Evolutionary conservation across 176 grass and related monocot genomes (phyloP).

Genomic region (Typha latifolia): DNA sequence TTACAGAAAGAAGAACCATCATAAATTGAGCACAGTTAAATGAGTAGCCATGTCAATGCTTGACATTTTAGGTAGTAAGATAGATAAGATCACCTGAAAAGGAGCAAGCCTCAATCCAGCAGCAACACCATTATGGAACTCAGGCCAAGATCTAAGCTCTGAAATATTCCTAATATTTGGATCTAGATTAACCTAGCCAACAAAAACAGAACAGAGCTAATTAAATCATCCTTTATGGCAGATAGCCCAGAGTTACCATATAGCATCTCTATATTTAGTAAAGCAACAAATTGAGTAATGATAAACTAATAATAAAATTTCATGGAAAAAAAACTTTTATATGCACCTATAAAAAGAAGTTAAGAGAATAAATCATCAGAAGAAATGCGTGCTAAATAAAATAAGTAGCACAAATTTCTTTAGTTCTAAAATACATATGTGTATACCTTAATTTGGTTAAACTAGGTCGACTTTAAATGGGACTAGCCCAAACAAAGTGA

Average conservation of each 20-base stretch:
- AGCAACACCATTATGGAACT: slow-evolving; percentile 97
- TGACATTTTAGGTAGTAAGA: not conserved
- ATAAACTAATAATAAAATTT: too few species aligned
- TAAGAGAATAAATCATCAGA: too few species aligned
- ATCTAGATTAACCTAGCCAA: slow-evolving; percentile 87
- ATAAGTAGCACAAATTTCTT: too few species aligned
- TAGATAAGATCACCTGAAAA: slow-evolving; percentile 54
- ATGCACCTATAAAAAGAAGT: too few species aligned
- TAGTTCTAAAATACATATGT: too few species aligned
- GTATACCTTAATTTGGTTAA: too few species aligned
- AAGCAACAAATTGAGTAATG: not conserved
- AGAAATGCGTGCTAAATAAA: too few species aligned
- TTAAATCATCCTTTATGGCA: too few species aligned
- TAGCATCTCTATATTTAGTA: not conserved
- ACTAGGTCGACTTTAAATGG: too few species aligned
- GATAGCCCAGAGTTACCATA: too few species aligned
- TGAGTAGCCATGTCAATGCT: not conserved
- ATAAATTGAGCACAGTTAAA: not conserved
- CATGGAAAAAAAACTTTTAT: too few species aligned
- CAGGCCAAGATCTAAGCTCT: slow-evolving; percentile 86
- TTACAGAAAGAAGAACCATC: not conserved
- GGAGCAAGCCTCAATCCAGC: slow-evolving; percentile 89
- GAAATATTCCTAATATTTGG: slow-evolving; percentile 64
- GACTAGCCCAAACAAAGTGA: too few species aligned
- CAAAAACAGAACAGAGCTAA: not conserved